A percentile compares a stretch with the other conserved stretches of the same genome.
Evolutionary conservation across 129 eudicot species (phyloP).

Genomic region (Glebionis coronaria): DNA sequence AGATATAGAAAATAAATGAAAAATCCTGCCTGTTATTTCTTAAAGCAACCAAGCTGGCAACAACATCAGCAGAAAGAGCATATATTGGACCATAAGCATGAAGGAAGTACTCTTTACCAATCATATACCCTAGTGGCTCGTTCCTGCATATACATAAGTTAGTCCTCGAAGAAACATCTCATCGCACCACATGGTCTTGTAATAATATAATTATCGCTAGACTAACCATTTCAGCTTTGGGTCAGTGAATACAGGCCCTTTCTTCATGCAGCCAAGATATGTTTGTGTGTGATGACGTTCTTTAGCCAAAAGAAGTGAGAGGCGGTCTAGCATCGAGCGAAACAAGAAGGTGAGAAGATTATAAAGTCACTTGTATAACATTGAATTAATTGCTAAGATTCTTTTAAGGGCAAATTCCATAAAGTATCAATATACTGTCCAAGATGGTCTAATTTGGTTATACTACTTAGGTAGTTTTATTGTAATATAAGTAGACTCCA

Average conservation of each 20-base stretch:
- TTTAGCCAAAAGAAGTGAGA: slow-evolving; percentile 89
- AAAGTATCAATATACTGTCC: not conserved
- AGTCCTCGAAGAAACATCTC: not conserved
- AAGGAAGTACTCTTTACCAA: slow-evolving; percentile 94
- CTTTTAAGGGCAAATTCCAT: too few species aligned
- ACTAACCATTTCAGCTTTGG: slow-evolving; percentile 93
- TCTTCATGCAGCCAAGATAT: slow-evolving; percentile 96
- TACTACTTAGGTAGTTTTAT: too few species aligned
- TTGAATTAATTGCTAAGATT: not conserved
- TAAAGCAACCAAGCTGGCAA: slow-evolving; percentile 73
- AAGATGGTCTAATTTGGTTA: too few species aligned
- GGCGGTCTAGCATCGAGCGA: slow-evolving; percentile 58
- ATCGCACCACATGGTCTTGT: not conserved
- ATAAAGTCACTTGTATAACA: not conserved
- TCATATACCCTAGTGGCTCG: slow-evolving; percentile 70
- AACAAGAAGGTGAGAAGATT: slow-evolving; percentile 21
- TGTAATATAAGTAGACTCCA: too few species aligned
- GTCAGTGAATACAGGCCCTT: slow-evolving; percentile 96
- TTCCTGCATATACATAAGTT: slow-evolving; percentile 51
- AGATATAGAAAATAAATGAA: not conserved
- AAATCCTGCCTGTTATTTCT: slow-evolving; percentile 74
- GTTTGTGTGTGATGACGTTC: slow-evolving; percentile 78
- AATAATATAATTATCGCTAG: not conserved
- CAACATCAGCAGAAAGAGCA: slow-evolving; percentile 91
- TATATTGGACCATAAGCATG: slow-evolving; percentile 99